Conservation (phyloP, 1,284 basidiomycete species). For the Agaricales sp. region DNA sequence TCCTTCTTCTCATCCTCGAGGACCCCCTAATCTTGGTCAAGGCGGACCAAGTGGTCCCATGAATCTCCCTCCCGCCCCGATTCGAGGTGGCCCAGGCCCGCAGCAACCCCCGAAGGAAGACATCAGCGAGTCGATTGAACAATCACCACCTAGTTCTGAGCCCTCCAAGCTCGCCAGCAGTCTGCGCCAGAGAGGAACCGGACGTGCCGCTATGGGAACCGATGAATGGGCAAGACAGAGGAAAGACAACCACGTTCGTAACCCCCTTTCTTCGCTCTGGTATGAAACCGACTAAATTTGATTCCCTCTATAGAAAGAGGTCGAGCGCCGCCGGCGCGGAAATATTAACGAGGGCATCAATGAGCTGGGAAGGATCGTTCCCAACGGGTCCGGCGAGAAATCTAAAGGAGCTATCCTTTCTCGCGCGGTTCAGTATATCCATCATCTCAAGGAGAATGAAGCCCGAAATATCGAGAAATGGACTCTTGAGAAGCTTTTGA, state of each 20-base stretch:
- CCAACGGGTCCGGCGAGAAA: slow-evolving; percentile 80
- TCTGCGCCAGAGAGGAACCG: slow-evolving; percentile 31
- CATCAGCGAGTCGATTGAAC: slow-evolving; percentile 17
- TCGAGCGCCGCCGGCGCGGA: slow-evolving; percentile 85
- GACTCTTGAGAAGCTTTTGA: slow-evolving; percentile 88
- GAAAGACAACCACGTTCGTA: slow-evolving; percentile 75
- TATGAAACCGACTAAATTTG: neutral
- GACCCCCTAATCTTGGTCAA: slow-evolving; percentile 51
- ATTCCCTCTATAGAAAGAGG: slow-evolving; percentile 70
- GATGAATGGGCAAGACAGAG: slow-evolving; percentile 77
- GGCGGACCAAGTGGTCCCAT: slow-evolving; percentile 29
- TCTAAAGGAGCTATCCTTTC: slow-evolving; percentile 82
- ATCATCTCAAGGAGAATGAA: slow-evolving; percentile 84
- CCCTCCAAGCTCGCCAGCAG: slow-evolving; percentile 21
- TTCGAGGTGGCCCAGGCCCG: slow-evolving; percentile 28
- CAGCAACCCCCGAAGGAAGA: slow-evolving; percentile 20
- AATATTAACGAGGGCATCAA: slow-evolving; percentile 97
- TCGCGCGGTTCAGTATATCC: slow-evolving; percentile 82
- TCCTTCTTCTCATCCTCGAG: slow-evolving; percentile 64
- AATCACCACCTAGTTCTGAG: slow-evolving; percentile 18
- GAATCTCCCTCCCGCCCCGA: slow-evolving; percentile 26
- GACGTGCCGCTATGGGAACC: slow-evolving; percentile 48
- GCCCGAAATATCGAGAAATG: slow-evolving; percentile 87
- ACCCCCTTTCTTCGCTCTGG: slow-evolving; percentile 5
- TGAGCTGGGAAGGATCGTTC: slow-evolving; percentile 83